Evolutionary conservation across 768 basidiomycete species (phyloP).

Genomic region (Trametes meyenii): DNA sequence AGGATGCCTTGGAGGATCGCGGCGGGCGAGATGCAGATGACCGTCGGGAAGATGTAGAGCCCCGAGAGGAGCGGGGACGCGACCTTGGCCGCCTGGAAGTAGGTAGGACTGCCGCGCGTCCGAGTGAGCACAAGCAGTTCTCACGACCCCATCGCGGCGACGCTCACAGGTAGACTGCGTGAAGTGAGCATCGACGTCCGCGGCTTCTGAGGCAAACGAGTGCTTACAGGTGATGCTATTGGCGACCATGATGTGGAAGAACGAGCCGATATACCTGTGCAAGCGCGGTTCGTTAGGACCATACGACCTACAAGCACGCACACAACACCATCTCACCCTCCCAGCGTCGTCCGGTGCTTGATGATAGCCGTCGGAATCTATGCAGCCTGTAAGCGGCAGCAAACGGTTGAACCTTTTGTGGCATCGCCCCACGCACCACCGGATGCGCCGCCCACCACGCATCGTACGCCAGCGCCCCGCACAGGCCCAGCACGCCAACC

Average conservation of each 20-base stretch:
- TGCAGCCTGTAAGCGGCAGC: background rate
- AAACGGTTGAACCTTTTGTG: no score
- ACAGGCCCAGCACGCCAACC: constrained; percentile 8
- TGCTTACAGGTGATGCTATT: constrained; percentile 30
- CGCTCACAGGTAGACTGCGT: constrained; percentile 37
- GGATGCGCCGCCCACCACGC: constrained; percentile 29
- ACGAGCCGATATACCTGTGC: constrained; percentile 38
- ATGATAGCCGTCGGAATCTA: constrained; percentile 15
- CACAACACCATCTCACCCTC: background rate
- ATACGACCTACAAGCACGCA: background rate
- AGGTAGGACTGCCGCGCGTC: constrained; percentile 36
- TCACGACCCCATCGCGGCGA: background rate
- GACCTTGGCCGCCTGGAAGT: constrained; percentile 48
- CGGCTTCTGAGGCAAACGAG: background rate
- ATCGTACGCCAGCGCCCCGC: constrained; percentile 30
- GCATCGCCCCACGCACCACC: no score
- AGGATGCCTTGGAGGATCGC: constrained; percentile 40
- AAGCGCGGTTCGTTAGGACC: background rate
- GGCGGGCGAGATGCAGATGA: constrained; percentile 42
- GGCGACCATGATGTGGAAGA: constrained; percentile 34
- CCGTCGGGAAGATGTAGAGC: constrained; percentile 38
- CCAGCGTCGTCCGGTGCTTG: constrained; percentile 18
- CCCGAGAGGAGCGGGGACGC: constrained; percentile 42
- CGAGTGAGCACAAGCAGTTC: background rate
- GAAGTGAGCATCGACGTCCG: background rate